These are phyloP conservation scores for Aspergillus melleus DNA, from an alignment of 2,329 filamentous ascomycete genomes.

Conservation along the genomic window DNA sequence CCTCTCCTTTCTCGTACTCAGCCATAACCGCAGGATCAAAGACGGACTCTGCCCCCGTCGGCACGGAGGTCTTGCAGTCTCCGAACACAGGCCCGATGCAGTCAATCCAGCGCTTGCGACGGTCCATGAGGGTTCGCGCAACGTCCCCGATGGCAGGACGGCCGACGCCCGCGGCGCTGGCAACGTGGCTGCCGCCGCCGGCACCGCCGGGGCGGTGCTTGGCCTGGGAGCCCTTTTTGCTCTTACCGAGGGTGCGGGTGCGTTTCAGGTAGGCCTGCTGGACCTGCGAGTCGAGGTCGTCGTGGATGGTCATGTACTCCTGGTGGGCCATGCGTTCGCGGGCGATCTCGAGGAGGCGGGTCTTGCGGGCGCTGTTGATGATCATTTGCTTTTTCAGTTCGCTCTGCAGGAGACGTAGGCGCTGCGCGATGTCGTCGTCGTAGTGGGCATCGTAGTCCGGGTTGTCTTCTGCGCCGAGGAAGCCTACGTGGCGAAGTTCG, in stretches of 20 bases:
- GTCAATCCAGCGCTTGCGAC: slow-evolving; percentile 83
- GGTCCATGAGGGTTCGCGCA: slow-evolving; percentile 89
- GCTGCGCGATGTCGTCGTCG: slow-evolving; percentile 91
- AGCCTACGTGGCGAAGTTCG: slow-evolving; percentile 86
- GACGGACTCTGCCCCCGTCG: slow-evolving; percentile 66
- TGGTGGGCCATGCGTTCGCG: slow-evolving; percentile 94
- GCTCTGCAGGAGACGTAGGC: slow-evolving; percentile 79
- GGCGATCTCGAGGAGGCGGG: slow-evolving; percentile 80
- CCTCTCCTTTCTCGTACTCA: slow-evolving; percentile 70
- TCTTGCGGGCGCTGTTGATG: slow-evolving; percentile 86
- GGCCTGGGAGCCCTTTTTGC: slow-evolving; percentile 77
- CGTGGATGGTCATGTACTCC: slow-evolving; percentile 94
- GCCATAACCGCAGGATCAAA: slow-evolving; percentile 75
- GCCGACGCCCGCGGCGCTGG: slow-evolving; percentile 40
- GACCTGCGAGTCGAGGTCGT: slow-evolving; percentile 93
- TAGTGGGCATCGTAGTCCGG: slow-evolving; percentile 86
- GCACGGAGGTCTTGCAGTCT: slow-evolving; percentile 74
- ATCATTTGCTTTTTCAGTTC: slow-evolving; percentile 81
- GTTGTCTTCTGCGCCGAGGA: slow-evolving; percentile 68
- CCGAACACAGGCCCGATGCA: slow-evolving; percentile 90
- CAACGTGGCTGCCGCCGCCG: slow-evolving; percentile 65
- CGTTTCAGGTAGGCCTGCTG: slow-evolving; percentile 95
- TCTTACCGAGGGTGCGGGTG: slow-evolving; percentile 90
- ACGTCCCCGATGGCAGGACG: slow-evolving; percentile 79
- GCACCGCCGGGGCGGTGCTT: slow-evolving; percentile 63